Conservation (phyloP, 2,329 filamentous ascomycete species). For the Ceratocystis destructans region DNA sequence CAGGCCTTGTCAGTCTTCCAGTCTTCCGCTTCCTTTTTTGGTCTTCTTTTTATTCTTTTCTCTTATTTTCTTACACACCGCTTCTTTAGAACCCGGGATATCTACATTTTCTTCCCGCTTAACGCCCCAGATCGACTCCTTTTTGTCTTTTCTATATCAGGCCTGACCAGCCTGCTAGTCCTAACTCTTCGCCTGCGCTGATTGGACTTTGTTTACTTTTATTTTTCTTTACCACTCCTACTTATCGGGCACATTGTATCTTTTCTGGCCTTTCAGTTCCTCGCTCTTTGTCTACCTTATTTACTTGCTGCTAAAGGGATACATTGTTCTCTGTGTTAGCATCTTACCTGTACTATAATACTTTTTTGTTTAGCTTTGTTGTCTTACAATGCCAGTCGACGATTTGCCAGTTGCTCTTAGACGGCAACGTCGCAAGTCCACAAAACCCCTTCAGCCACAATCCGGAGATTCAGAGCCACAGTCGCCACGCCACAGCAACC, state of each 20-base stretch:
- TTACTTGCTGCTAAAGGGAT: neutral
- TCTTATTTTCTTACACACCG: constrained; percentile 9
- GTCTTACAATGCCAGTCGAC: constrained; percentile 11
- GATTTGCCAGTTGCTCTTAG: constrained; percentile 13
- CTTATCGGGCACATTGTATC: neutral
- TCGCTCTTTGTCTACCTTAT: neutral
- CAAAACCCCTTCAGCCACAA: constrained; percentile 8
- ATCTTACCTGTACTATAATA: neutral
- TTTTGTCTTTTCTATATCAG: constrained; percentile 6
- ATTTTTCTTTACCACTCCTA: neutral
- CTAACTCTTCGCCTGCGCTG: neutral
- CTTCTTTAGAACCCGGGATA: constrained; percentile 29
- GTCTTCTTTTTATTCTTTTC: neutral
- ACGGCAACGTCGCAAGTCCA: constrained; percentile 10
- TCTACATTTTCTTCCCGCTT: constrained; percentile 35
- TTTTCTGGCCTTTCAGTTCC: neutral
- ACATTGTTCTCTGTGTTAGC: constrained; percentile 4
- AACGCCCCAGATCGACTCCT: constrained; percentile 10
- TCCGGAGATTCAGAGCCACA: neutral
- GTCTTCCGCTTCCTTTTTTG: constrained; percentile 1
- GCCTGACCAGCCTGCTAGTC: neutral
- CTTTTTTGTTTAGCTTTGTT: neutral
- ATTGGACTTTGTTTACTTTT: neutral
- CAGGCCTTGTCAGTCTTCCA: constrained; percentile 1
- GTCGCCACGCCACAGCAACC: constrained; percentile 17